phyloP scores from a whole-genome alignment of 2,329 filamentous ascomycete genomes.

The Pseudogymnoascus sp. region DNA sequence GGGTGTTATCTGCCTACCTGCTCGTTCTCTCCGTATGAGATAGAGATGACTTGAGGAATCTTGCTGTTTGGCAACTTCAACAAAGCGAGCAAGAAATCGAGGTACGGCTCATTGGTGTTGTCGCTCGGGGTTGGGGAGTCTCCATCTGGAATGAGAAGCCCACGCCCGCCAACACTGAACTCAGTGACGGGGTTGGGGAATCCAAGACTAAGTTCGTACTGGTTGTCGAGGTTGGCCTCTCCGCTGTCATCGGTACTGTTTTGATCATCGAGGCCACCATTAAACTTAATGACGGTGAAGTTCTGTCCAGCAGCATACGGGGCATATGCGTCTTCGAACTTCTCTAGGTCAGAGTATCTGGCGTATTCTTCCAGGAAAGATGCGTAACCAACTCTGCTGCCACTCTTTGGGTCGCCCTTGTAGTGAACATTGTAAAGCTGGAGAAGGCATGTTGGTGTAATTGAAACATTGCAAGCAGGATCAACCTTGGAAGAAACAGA shows the following conservation, averaged over 20 bases:
- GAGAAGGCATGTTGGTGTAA: conserved; percentile 27
- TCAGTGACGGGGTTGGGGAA: conserved; percentile 36
- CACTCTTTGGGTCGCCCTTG: conserved; percentile 14
- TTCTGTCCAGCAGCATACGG: conserved; percentile 36
- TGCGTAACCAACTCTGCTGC: conserved; percentile 17
- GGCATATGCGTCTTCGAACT: conserved; percentile 38
- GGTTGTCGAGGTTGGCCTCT: conserved; percentile 51
- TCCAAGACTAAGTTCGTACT: conserved; percentile 44
- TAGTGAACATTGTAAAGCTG: conserved; percentile 26
- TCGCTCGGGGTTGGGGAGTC: conserved; percentile 30
- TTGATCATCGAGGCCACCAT: conserved; percentile 17
- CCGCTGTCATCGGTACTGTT: conserved; percentile 33
- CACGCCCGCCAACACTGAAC: conserved; percentile 41
- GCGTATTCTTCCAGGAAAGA: conserved; percentile 18
- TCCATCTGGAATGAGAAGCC: conserved; percentile 44
- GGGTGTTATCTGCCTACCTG: conserved; percentile 29
- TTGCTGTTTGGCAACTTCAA: conserved; percentile 20
- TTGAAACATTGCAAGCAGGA: conserved; percentile 24
- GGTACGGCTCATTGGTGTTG: conserved; percentile 60
- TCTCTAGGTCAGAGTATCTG: conserved; percentile 31
- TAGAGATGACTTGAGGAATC: conserved; percentile 54
- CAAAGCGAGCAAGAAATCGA: conserved; percentile 48
- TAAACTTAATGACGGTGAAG: conserved; percentile 29
- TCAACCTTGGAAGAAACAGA: conserved; percentile 11
- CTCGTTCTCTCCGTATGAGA: conserved; percentile 60